Conservation (phyloP, 495 filamentous ascomycete species). For the Tuber borchii region DNA sequence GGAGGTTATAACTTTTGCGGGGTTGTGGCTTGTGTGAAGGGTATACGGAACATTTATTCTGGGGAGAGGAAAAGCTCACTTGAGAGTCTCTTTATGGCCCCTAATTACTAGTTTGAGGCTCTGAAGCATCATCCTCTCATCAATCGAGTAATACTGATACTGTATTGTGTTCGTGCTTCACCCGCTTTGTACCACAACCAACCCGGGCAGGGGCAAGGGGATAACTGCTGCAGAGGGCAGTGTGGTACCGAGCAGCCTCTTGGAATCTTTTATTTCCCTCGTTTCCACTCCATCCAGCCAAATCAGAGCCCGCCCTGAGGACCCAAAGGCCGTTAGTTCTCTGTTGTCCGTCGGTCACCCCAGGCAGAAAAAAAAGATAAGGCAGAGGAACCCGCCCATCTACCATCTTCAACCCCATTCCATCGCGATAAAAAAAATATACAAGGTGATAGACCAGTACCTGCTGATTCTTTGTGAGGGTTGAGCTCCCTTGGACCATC, state of each 20-base stretch:
- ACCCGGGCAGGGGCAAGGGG: neutral
- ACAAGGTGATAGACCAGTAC: neutral
- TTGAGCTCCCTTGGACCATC: neutral
- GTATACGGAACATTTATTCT: too few species aligned
- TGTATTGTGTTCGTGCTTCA: neutral
- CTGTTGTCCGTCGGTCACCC: neutral
- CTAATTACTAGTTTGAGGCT: too few species aligned
- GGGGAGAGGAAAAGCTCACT: too few species aligned
- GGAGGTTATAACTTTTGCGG: too few species aligned
- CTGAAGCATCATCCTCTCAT: too few species aligned
- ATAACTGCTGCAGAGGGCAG: neutral
- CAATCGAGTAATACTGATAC: neutral
- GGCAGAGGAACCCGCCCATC: neutral
- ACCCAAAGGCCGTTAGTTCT: neutral
- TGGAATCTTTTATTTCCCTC: neutral
- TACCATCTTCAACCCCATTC: neutral
- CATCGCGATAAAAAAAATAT: neutral
- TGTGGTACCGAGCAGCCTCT: neutral
- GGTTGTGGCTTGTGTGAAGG: too few species aligned
- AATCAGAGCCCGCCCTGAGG: neutral
- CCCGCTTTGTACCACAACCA: neutral
- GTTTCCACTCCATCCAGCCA: neutral
- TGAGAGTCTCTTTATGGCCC: too few species aligned
- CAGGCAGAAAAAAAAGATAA: conserved; percentile 2
- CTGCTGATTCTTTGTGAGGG: neutral